Evolutionary conservation across 139 green algal species (phyloP), one percentile per base, ranked within the genome.

Genomic region (Coelastrella sp.): DNA sequence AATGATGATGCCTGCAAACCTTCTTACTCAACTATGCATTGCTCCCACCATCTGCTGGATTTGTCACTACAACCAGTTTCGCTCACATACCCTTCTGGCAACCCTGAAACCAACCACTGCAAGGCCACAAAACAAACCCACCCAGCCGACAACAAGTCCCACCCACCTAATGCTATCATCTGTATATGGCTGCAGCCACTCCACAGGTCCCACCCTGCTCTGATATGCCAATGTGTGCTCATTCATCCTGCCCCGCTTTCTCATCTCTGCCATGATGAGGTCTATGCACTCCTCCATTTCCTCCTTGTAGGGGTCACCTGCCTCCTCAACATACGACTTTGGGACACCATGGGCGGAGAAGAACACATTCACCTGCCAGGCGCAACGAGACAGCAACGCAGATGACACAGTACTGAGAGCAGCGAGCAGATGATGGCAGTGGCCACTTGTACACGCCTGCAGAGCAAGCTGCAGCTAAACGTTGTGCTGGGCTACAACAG

Each of bases 181-280:
- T 12, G 98, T 99, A 95, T 99, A 99, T 0, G 98, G 98, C 89
- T 97, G 95, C 76, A 99, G 92, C 98, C 98, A 99, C 94, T 99
- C 96, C 85, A 99, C 95, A 0, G 98, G 98, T 14, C 98, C 98
- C 57, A 99, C 98, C 0, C 98, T 91, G 79, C 92, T 97, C 95
- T 99, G 98, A 92, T 99, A 99, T 0, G 98, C 98, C 68, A 99
- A 95, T 25, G 97, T 99, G 95, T 99, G 95, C 20, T 90, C 74
- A 94, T 99, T 99, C 80, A 72, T 27, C 63, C 78, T 88, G 10
- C 95, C 96, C 4, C 97, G 85, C 14, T 76, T 59, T 60, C 86
- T 61, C 79, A 99, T 90, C 93, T 99, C 96, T 8, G 86, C 74
- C 96, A 99, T 98, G 91, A 99, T 99, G n/a, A 99, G 94, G 24